phyloP scores from a whole-genome alignment of 1,284 basidiomycete genomes.

The Puccinia coronata region DNA sequence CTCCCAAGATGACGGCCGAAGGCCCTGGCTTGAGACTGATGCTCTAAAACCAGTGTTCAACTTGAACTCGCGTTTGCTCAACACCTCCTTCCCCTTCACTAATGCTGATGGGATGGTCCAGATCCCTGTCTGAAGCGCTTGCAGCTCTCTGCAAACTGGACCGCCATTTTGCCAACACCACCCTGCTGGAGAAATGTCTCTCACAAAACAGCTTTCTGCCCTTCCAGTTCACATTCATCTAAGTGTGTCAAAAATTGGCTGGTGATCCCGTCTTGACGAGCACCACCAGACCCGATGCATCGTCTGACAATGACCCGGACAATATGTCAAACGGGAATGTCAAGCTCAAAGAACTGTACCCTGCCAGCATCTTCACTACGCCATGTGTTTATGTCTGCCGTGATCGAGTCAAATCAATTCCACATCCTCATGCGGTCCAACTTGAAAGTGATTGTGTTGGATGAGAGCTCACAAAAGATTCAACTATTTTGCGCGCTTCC shows the following conservation, averaged over 20 bases:
- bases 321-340: constrained; percentile 48
- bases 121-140: constrained; percentile 55
- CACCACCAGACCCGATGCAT: constrained; percentile 1
- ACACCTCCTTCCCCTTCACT: constrained; percentile 53
- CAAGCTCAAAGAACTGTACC: constrained; percentile 46
- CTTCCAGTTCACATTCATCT: constrained; percentile 49
- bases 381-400: constrained; percentile 37
- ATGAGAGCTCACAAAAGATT: constrained; percentile 35
- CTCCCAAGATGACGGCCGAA: constrained; percentile 64
- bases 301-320: constrained; percentile 32
- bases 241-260: constrained; percentile 42
- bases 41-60: constrained; percentile 68
- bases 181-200: constrained; percentile 45
- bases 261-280: constrained; percentile 9
- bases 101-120: constrained; percentile 55
- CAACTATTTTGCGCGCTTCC: constrained; percentile 33
- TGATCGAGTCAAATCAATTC: constrained; percentile 36
- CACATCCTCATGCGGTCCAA: constrained; percentile 43
- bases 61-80: constrained; percentile 52
- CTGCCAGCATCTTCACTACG: constrained; percentile 29
- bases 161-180: constrained; percentile 45
- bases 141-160: constrained; percentile 57
- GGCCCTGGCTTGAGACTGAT: constrained; percentile 66
- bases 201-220: constrained; percentile 42
- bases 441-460: constrained; percentile 24